These are phyloP conservation scores for Saccharum spontaneum DNA, from an alignment of 176 grass and related monocot genomes.

Conservation along the genomic window DNA sequence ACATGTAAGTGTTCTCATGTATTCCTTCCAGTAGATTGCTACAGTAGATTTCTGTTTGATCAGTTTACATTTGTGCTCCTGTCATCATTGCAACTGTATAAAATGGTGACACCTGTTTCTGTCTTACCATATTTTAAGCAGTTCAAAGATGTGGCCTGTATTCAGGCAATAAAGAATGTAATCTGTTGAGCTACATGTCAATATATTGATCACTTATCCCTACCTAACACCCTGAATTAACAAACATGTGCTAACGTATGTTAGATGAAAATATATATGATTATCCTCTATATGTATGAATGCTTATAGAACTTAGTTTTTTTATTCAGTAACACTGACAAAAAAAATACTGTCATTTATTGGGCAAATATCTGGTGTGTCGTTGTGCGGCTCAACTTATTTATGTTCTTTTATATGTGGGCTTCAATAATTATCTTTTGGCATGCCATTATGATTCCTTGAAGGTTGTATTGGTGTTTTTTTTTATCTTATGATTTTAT, in stretches of 20 bases:
- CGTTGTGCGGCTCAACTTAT: neutral
- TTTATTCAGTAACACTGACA: neutral
- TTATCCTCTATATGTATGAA: conserved; percentile 4
- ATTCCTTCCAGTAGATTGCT: neutral
- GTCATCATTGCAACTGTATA: neutral
- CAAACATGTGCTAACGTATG: neutral
- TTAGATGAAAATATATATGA: neutral
- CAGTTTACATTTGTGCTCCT: neutral
- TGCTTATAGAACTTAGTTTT: neutral
- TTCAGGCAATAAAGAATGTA: neutral
- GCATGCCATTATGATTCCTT: neutral
- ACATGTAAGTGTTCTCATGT: conserved; percentile 65
- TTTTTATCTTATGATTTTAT: neutral
- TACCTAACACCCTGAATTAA: neutral
- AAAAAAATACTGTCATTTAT: neutral
- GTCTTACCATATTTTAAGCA: neutral
- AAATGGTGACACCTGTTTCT: conserved; percentile 15
- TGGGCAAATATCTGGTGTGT: neutral
- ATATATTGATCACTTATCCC: neutral
- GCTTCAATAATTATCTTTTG: neutral
- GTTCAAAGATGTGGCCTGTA: neutral
- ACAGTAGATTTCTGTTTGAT: neutral
- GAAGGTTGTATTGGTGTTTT: neutral
- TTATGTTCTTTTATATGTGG: neutral
- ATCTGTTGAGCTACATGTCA: neutral